Evolutionary conservation across 1,284 basidiomycete species (phyloP), one percentile per base, ranked within the genome.

Genomic region (Pseudozyma thailandica): DNA sequence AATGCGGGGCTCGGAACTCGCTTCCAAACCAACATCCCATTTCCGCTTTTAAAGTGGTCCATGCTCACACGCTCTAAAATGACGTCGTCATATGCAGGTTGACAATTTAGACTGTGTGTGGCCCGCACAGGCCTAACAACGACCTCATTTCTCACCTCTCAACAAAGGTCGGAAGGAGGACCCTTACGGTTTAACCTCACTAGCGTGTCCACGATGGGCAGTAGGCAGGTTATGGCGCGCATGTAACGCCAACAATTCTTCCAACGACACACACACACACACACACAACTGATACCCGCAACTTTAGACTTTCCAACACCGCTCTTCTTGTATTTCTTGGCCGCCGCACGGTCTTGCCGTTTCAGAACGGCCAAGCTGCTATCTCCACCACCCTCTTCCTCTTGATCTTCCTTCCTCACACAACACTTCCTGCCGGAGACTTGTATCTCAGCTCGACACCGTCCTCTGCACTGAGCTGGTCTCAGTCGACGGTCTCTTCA

Each of bases 401-500:
- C 30, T 31, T 31, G 8, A 31, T 15, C 30, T 15, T 31, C 30
- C 8, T 31, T 31, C 8, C 30, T 15, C 8, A 31, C 30, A n/a
- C n/a, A n/a, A n/a, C n/a, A n/a, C n/a, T n/a, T n/a, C n/a, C n/a
- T n/a, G n/a, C n/a, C n/a, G n/a, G n/a, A n/a, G n/a, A n/a, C n/a
- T 35, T 35, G 13, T 16, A 7, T 12, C 8, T 35, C 15, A 35
- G 33, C 33, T 50, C 41, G 10, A 41, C 26, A 8, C n/a, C 27
- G 16, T 41, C 50, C 15, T 4, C 27, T 25, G 30, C 23, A 27
- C 53, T 49, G 54, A 57, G 54, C 54, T 57, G 54, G 47, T 39
- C 54, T 50, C 47, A 37, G 54, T 38, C 1, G 27, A 38, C 27
- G 44, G 26, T 18, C 35, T 20, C 16, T 33, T 13, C 23, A 3